Conservation (phyloP, 192 early-diverging fungal species). For the Coemansia sp. region DNA sequence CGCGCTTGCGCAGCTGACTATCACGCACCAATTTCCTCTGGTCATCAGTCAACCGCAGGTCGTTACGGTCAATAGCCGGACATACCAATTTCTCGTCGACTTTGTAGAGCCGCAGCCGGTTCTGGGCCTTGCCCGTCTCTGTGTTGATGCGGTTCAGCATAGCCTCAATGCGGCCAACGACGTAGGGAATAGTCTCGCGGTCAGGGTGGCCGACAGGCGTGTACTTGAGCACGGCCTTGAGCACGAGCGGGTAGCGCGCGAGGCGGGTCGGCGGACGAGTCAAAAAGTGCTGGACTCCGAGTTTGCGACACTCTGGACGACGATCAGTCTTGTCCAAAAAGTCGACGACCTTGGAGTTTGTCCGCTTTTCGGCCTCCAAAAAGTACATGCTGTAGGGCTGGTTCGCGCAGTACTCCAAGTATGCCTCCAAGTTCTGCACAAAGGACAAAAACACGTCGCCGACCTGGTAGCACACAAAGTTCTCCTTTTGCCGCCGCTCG, state of each 20-base stretch:
- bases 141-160: slow-evolving; percentile 80
- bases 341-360: slow-evolving; percentile 66
- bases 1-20: slow-evolving; percentile 75
- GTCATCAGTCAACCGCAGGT: slow-evolving; percentile 72
- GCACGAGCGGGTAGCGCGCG: slow-evolving; percentile 82
- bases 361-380: slow-evolving; percentile 78
- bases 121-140: slow-evolving; percentile 89
- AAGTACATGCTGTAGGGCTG: slow-evolving; percentile 81
- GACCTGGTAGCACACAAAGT: slow-evolving; percentile 75
- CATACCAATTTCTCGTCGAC: slow-evolving; percentile 71
- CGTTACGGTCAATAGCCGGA: slow-evolving; percentile 61
- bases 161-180: slow-evolving; percentile 70
- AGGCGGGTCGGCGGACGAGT: slow-evolving; percentile 86
- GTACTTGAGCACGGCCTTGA: slow-evolving; percentile 80
- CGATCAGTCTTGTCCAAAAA: slow-evolving; percentile 84
- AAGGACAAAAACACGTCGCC: slow-evolving; percentile 84
- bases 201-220: slow-evolving; percentile 86
- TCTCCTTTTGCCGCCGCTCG: slow-evolving; percentile 65
- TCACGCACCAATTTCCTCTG: slow-evolving; percentile 76
- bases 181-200: slow-evolving; percentile 69
- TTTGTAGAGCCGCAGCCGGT: slow-evolving; percentile 77
- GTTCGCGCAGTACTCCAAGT: slow-evolving; percentile 85
- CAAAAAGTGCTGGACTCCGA: slow-evolving; percentile 86
- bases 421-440: slow-evolving; percentile 72
- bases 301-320: slow-evolving; percentile 75